Conservation (phyloP, 2,329 filamentous ascomycete genomes). For the Raffaelea arxii region DNA sequence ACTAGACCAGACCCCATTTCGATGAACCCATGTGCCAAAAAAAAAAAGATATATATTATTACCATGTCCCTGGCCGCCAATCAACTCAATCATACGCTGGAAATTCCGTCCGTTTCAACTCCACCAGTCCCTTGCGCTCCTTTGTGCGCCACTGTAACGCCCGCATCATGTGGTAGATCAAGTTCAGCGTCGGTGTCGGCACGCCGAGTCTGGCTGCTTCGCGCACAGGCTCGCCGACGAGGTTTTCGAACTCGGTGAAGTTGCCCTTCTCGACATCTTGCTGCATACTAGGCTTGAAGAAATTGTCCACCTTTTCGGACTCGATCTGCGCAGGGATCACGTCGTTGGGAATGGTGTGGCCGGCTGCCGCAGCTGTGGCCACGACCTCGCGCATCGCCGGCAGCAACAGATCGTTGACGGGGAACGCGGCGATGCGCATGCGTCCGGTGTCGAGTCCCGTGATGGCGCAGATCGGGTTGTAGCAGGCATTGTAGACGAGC, state of each 20-base stretch:
- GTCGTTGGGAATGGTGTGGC: conserved; percentile 30
- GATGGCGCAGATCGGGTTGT: neutral
- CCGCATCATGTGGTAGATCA: conserved; percentile 37
- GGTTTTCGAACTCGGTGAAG: conserved; percentile 45
- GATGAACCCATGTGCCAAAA: too few species aligned
- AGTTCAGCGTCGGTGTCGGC: conserved; percentile 35
- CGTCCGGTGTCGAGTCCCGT: neutral
- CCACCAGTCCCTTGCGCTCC: conserved; percentile 29
- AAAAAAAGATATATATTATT: too few species aligned
- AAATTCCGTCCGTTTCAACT: neutral
- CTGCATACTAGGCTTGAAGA: conserved; percentile 42
- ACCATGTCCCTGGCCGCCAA: too few species aligned
- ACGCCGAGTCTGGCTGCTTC: conserved; percentile 39
- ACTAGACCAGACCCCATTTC: too few species aligned
- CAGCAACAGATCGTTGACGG: neutral
- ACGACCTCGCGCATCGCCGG: conserved; percentile 44
- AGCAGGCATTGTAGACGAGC: neutral
- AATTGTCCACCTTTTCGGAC: conserved; percentile 37
- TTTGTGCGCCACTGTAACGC: conserved; percentile 37
- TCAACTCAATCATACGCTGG: too few species aligned
- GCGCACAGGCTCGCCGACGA: conserved; percentile 45
- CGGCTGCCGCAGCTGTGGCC: conserved; percentile 31
- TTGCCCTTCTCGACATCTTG: conserved; percentile 43
- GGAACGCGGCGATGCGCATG: neutral
- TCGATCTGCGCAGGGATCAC: conserved; percentile 35